These are phyloP conservation scores for Populus tremula DNA, from an alignment of 345 rosid genomes.

Conservation along the genomic window DNA sequence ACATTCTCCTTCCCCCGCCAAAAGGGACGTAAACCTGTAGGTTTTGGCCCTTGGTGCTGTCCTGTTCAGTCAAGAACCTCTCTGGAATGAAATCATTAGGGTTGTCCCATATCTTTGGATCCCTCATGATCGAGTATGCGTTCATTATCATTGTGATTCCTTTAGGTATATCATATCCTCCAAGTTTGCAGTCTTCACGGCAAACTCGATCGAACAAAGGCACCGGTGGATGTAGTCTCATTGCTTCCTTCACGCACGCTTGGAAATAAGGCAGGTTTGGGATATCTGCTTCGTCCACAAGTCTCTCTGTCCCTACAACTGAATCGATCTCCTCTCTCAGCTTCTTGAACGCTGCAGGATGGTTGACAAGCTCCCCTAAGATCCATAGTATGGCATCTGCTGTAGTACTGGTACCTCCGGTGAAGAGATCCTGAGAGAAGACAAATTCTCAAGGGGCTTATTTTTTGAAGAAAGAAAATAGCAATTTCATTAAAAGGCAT, in stretches of 20 bases:
- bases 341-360: constrained; percentile 16
- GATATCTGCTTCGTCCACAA: constrained; percentile 20
- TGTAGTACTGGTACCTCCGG: constrained; percentile 21
- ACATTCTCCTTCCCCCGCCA: constrained; percentile 21
- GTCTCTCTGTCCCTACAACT: background rate
- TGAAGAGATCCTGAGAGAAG: constrained; percentile 11
- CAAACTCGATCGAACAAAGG: background rate
- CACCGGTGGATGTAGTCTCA: constrained; percentile 9
- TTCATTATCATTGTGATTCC: background rate
- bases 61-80: constrained; percentile 12
- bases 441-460: background rate
- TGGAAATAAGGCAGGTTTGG: constrained; percentile 16
- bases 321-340: constrained; percentile 17
- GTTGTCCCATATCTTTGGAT: constrained; percentile 10
- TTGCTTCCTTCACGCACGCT: constrained; percentile 18
- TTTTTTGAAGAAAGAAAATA: no score
- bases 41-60: background rate
- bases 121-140: constrained; percentile 18
- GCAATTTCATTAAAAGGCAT: no score
- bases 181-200: constrained; percentile 14
- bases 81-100: constrained; percentile 20
- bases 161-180: constrained; percentile 13
- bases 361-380: constrained; percentile 15
- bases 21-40: background rate
- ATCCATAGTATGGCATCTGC: constrained; percentile 20